A percentile compares a stretch with the other conserved stretches of the same genome.
phyloP scores from a whole-genome alignment of 164 flowering plant genomes.

The Stephania yunnanensis region DNA sequence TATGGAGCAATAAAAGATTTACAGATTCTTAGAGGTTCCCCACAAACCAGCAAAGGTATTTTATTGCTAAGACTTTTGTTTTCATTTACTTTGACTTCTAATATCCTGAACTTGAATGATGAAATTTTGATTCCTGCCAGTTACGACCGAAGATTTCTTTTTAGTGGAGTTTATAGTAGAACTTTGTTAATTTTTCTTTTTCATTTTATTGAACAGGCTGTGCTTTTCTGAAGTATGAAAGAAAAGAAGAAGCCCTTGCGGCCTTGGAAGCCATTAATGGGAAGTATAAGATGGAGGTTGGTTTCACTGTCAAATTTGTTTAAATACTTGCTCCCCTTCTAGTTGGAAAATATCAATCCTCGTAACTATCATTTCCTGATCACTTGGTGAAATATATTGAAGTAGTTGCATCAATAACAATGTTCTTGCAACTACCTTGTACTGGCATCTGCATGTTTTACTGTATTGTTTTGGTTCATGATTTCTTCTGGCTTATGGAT shows the following conservation, averaged over 20 bases:
- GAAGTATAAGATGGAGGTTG: constrained; percentile 94
- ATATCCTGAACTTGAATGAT: not conserved
- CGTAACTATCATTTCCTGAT: not conserved
- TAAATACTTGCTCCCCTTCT: not conserved
- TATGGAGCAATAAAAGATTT: constrained; percentile 84
- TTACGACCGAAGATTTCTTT: not conserved
- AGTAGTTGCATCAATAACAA: not conserved
- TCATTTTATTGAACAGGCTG: constrained; percentile 48
- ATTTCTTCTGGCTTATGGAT: not conserved
- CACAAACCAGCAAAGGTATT: constrained; percentile 92
- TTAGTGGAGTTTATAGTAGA: not conserved
- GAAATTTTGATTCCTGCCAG: not conserved
- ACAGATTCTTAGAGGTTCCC: constrained; percentile 91
- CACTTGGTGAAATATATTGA: not conserved
- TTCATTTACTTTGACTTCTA: not conserved
- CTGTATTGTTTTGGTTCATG: not conserved
- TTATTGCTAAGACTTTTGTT: not conserved
- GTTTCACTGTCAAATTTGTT: constrained; percentile 12
- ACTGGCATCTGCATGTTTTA: not conserved
- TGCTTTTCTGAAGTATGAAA: constrained; percentile 96
- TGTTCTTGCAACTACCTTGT: not conserved
- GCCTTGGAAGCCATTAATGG: constrained; percentile 88
- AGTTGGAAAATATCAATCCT: not conserved
- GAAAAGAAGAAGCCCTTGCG: constrained; percentile 91
- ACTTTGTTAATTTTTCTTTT: constrained; percentile 1